Evolutionary conservation across 768 basidiomycete species (phyloP).

Genomic region (Rhizopogon vinicolor): DNA sequence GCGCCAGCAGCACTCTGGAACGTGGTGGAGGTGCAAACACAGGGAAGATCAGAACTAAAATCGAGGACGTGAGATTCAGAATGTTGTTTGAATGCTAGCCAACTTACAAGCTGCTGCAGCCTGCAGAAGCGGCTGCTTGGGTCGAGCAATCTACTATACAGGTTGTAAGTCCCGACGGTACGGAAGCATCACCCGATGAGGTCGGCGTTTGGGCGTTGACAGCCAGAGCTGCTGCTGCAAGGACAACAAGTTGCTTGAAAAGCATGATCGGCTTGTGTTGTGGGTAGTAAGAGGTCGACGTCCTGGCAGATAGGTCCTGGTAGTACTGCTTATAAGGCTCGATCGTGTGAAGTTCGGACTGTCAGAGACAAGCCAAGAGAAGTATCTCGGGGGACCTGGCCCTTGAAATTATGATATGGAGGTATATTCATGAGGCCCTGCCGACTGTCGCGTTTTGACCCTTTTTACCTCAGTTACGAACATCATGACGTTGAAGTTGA

Average conservation of each 20-base stretch:
- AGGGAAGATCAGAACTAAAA: slow-evolving; percentile 33
- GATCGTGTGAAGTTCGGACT: too few relatives aligned
- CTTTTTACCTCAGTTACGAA: too few relatives aligned
- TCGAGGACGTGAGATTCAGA: not conserved
- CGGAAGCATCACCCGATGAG: not conserved
- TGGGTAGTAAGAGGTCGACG: too few relatives aligned
- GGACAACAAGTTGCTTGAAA: slow-evolving; percentile 14
- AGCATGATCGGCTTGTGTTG: not conserved
- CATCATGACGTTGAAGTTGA: too few relatives aligned
- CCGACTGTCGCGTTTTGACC: too few relatives aligned
- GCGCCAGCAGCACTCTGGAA: slow-evolving; percentile 31
- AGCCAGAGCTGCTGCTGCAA: slow-evolving; percentile 12
- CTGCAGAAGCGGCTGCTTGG: not conserved
- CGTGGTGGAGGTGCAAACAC: slow-evolving; percentile 32
- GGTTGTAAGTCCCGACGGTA: not conserved
- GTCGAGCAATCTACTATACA: slow-evolving; percentile 13
- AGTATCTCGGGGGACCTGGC: too few relatives aligned
- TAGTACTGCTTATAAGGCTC: too few relatives aligned
- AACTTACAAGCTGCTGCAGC: slow-evolving; percentile 16
- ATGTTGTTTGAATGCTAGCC: not conserved
- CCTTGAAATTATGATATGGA: too few relatives aligned
- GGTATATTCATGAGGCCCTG: too few relatives aligned
- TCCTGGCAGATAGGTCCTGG: too few relatives aligned
- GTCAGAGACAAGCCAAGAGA: too few relatives aligned
- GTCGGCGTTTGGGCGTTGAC: slow-evolving; percentile 16